Evolutionary conservation across 2,329 filamentous ascomycete genomes (phyloP).

Genomic region (Knufia petricola): DNA sequence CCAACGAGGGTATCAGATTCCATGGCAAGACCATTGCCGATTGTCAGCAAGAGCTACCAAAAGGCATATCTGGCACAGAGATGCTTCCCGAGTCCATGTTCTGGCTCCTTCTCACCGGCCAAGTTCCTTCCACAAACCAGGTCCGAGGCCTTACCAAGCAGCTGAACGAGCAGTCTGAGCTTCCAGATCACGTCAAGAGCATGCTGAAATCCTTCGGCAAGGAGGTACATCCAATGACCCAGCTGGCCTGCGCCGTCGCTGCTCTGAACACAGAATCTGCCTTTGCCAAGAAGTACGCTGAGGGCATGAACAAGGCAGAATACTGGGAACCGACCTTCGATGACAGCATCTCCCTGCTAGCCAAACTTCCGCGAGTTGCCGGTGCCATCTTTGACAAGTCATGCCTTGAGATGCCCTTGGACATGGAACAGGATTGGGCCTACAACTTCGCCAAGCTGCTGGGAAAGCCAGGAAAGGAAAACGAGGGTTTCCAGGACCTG

Average conservation of each 20-base stretch:
- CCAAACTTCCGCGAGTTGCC: conserved; percentile 92
- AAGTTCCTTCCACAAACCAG: conserved; percentile 75
- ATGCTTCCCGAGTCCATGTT: conserved; percentile 99
- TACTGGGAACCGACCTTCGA: conserved; percentile 99
- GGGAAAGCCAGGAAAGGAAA: conserved; percentile 75
- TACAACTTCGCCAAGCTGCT: conserved; percentile 98
- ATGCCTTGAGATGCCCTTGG: conserved; percentile 61
- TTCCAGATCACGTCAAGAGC: conserved; percentile 74
- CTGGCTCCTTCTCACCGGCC: conserved; percentile 90
- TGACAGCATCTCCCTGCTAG: conserved; percentile 84
- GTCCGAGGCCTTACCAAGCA: conserved; percentile 74
- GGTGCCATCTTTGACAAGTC: conserved; percentile 96
- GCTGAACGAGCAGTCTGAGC: conserved; percentile 72
- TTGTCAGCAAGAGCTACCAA: conserved; percentile 86
- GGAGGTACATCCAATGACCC: conserved; percentile 95
- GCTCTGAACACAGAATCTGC: conserved; percentile 91
- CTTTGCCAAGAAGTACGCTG: conserved; percentile 87
- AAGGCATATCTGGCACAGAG: conserved; percentile 82
- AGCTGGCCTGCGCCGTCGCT: conserved; percentile 89
- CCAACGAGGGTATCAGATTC: conserved; percentile 95
- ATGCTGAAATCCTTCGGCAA: conserved; percentile 84
- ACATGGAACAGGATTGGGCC: conserved; percentile 85
- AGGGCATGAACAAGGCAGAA: conserved; percentile 84
- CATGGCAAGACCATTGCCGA: conserved; percentile 97
- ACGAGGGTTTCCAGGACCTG: conserved; percentile 92